Evolutionary conservation across 1,284 basidiomycete genomes (phyloP).

Genomic region (Tilletia setariae): DNA sequence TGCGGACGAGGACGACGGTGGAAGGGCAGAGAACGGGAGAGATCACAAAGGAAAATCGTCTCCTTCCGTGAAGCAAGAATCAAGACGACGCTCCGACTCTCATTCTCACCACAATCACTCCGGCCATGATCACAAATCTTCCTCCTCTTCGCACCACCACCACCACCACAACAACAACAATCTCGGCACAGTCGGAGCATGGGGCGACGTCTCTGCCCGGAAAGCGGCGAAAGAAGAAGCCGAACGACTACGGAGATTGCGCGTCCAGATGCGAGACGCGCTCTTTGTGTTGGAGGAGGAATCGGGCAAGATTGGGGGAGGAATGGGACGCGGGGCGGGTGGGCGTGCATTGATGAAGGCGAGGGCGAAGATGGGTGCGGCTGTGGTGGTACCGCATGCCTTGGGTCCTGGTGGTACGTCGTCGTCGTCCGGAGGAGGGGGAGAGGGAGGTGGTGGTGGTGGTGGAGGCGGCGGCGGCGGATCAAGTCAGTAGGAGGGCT

Average conservation of each 20-base stretch:
- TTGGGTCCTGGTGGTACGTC: background rate
- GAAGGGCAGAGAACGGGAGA: background rate
- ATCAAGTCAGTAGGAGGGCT: background rate
- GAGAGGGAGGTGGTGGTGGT: background rate
- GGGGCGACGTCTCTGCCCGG: slow-evolving; percentile 48
- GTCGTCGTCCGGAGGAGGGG: background rate
- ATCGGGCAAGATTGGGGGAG: slow-evolving; percentile 18
- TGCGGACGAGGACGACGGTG: slow-evolving; percentile 20
- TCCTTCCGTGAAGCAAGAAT: background rate
- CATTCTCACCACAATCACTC: too few relatives aligned
- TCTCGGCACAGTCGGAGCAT: slow-evolving; percentile 30
- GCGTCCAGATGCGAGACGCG: slow-evolving; percentile 48
- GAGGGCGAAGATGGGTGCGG: slow-evolving; percentile 11
- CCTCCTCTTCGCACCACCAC: background rate
- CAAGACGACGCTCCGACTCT: background rate
- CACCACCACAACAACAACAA: background rate
- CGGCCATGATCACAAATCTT: background rate
- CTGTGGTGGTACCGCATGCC: background rate
- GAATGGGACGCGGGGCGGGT: slow-evolving; percentile 29
- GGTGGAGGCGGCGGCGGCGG: background rate
- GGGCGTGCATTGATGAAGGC: slow-evolving; percentile 26
- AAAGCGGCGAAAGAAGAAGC: slow-evolving; percentile 46
- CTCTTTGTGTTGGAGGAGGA: slow-evolving; percentile 47
- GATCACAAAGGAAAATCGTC: slow-evolving; percentile 9
- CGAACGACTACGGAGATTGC: slow-evolving; percentile 36